Base-by-base conservation (phyloP, 2,329 filamentous ascomycete species). In the Arthroderma sp. region DNA sequence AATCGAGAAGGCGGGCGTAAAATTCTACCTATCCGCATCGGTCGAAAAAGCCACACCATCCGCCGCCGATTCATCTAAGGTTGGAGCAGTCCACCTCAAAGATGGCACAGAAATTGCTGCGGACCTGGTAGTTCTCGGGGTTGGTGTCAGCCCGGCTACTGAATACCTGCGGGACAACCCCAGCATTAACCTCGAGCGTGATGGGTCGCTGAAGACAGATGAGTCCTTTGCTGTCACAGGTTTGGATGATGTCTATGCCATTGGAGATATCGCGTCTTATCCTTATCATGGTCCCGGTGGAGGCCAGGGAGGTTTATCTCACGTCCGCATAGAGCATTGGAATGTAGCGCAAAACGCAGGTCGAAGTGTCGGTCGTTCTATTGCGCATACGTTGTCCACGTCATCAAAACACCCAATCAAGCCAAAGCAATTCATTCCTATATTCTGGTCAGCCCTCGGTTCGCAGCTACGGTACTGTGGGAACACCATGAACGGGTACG, bases 401-500 rank as follows among this genome's bases (percentile, higher is more conserved):
- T 44, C 51, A 1, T 46, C 55, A 1, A 48, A 58, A 65, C 51
- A 51, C 2, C 54, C 72, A 5, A 62, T 72, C 38, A 71, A 73
- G 50, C 71, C 79, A 0, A 79, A 83, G 54, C 71, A 77, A 2
- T 95, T 94, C 65, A 89, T 91, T 47, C 91, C 91, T 0, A 77
- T 98, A 42, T 98, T 98, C 71, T 98, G 91, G 91, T 94, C 86
- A 1, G 91, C 91, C 0, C 69, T 98, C 4, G 86, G 88, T 4
- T 75, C 80, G 4, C 91, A 98, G 66, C 66, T 98, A 56, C 78
- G 91, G 38, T 98, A 98, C 71, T 94, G 87, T 58, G 91, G 91
- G 8, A 91, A 89, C 68, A 86, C 88, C 0, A 66, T 71, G 0
- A 75, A 77, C 44, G 89, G 89, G 0, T 96, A 78, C 69, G 91